Conservation (phyloP, 805 yeast genomes). For the Grigorovia jiainica region DNA sequence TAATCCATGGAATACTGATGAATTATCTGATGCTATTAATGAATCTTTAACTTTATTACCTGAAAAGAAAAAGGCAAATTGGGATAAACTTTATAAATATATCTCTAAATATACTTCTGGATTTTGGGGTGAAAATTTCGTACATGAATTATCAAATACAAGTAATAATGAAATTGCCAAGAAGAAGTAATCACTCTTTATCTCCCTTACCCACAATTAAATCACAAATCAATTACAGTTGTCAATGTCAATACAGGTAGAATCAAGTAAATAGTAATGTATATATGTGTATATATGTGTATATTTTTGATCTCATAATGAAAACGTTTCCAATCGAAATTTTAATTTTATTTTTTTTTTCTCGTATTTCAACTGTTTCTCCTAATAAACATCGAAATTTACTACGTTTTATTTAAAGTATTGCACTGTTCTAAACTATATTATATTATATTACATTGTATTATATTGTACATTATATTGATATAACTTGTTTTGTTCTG, state of each 20-base stretch:
- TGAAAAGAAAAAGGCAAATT: constrained; percentile 71
- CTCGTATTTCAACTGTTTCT: too few relatives aligned
- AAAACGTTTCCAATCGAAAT: too few relatives aligned
- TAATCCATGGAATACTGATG: constrained; percentile 98
- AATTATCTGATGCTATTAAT: constrained; percentile 71
- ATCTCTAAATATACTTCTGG: constrained; percentile 90
- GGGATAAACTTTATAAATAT: constrained; percentile 74
- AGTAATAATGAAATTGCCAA: constrained; percentile 1
- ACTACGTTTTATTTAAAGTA: too few relatives aligned
- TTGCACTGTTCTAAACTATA: too few relatives aligned
- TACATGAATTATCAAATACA: constrained; percentile 62
- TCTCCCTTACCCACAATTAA: too few relatives aligned
- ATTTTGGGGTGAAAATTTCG: constrained; percentile 96
- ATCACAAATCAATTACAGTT: too few relatives aligned
- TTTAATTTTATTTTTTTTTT: too few relatives aligned
- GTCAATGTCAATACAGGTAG: too few relatives aligned
- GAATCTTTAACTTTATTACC: constrained; percentile 80
- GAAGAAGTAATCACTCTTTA: not conserved
- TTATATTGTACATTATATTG: too few relatives aligned
- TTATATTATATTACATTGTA: too few relatives aligned
- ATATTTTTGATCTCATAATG: not conserved
- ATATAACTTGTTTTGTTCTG: too few relatives aligned
- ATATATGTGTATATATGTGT: not conserved
- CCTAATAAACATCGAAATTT: too few relatives aligned
- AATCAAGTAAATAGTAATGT: not conserved